phyloP scores from a whole-genome alignment of 208 protist genomes.

The Trypanosoma brucei region DNA sequence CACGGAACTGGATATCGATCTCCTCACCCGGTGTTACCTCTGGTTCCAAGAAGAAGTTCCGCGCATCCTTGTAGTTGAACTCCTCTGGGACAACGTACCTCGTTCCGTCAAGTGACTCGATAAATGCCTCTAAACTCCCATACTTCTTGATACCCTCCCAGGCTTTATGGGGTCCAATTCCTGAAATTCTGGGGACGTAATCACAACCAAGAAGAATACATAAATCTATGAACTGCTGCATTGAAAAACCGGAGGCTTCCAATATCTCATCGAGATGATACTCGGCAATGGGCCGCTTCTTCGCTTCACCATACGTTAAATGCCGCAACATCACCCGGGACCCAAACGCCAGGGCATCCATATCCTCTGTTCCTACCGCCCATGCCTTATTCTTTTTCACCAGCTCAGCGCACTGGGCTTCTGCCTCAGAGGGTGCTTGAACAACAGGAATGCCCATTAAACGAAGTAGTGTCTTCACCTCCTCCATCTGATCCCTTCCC shows the following conservation, averaged over 20 bases:
- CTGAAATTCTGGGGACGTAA: slow-evolving; percentile 97
- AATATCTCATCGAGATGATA: slow-evolving; percentile 91
- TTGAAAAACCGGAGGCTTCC: slow-evolving; percentile 72
- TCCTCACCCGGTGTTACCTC: slow-evolving; percentile 80
- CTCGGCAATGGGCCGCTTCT: slow-evolving; percentile 95
- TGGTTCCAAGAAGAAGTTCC: slow-evolving; percentile 90
- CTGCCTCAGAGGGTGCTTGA: slow-evolving; percentile 96
- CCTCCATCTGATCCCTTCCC: slow-evolving; percentile 95
- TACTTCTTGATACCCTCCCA: slow-evolving; percentile 95
- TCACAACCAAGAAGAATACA: slow-evolving; percentile 99
- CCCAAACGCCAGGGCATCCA: slow-evolving; percentile 99
- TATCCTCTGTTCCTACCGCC: slow-evolving; percentile 99
- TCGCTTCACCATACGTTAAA: slow-evolving; percentile 93
- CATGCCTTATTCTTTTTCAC: slow-evolving; percentile 92
- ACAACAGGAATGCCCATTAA: slow-evolving; percentile 99
- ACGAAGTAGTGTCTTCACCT: slow-evolving; percentile 96
- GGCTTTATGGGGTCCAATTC: slow-evolving; percentile 96
- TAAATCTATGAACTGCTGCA: slow-evolving; percentile 97
- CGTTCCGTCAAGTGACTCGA: slow-evolving; percentile 88
- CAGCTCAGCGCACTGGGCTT: slow-evolving; percentile 99
- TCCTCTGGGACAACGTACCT: slow-evolving; percentile 81
- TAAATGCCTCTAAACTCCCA: slow-evolving; percentile 93
- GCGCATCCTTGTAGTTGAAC: slow-evolving; percentile 89
- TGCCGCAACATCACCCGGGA: slow-evolving; percentile 94
- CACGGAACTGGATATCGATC: slow-evolving; percentile 90